A percentile compares a stretch with the other conserved stretches of the same genome.
Conservation (phyloP, 2,329 filamentous ascomycete species). For the Aureobasidium sp. region DNA sequence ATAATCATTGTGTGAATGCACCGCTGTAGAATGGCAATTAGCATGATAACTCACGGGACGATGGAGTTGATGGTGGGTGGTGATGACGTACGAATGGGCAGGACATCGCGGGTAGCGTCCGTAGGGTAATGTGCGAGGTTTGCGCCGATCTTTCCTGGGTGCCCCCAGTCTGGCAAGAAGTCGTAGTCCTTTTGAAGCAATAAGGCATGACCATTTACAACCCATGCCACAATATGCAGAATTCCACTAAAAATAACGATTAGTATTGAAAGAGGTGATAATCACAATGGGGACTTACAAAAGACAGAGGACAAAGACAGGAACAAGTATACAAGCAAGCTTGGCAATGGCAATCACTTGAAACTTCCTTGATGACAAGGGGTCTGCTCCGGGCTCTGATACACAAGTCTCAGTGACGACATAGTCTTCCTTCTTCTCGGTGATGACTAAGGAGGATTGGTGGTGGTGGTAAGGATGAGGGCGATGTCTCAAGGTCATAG, state of each 20-base stretch:
- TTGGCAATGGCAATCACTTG: neutral
- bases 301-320: conserved; percentile 15
- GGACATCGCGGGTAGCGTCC: conserved; percentile 35
- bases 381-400: neutral
- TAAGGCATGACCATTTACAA: conserved; percentile 32
- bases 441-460: neutral
- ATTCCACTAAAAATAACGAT: conserved; percentile 31
- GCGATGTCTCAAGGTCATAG: conserved; percentile 3
- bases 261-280: neutral
- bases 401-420: neutral
- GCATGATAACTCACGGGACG: neutral
- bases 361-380: neutral
- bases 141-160: conserved; percentile 30
- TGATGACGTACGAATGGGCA: conserved; percentile 37
- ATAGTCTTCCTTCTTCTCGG: neutral
- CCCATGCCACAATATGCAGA: conserved; percentile 35
- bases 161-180: conserved; percentile 37
- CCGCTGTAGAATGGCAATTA: conserved; percentile 27
- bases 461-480: neutral
- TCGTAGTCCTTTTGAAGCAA: conserved; percentile 26
- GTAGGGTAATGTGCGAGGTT: conserved; percentile 34
- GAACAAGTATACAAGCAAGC: neutral
- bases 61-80: neutral
- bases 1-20: conserved; percentile 67
- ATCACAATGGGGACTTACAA: conserved; percentile 13